Evolutionary conservation across 345 rosid genomes (phyloP), one percentile per base, ranked within the genome.

Genomic region (Salix brachista): DNA sequence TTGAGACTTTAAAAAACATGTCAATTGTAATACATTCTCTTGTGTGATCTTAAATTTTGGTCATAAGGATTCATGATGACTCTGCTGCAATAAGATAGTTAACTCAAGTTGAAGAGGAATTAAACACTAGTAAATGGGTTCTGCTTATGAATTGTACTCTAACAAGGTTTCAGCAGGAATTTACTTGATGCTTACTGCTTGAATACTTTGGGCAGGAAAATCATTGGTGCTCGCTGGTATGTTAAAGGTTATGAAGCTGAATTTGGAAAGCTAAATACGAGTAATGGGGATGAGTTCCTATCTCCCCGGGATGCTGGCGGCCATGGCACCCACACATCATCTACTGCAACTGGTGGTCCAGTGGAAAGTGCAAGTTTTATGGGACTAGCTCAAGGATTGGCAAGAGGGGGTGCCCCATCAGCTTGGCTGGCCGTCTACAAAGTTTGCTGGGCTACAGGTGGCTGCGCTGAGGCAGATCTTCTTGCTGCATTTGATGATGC

Each of bases 401-500:
- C 80, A 77, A 82, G 87, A 82, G 89, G 89, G 23, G 81, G 26
- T 34, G 87, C 85, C 6, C 89, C 87, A 1, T 77, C 62, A 71
- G 89, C 89, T 37, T 84, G 85, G 56, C 71, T 86, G 70, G 89
- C 89, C 23, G 65, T 76, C 54, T 86, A 84, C 80, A 84, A 86
- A 70, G 70, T 86, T 19, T 82, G 83, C n/a, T 76, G 82, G 68
- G 52, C 67, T 87, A 65, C 69, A 9, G 67, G 69, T 76, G 78
- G 67, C 58, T 68, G 78, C 58, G 41, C 73, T 17, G 58, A 65
- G 28, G 83, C 87, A 21, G 89, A 88, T 48, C 75, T 86, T 28
- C 72, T 88, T 58, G 82, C 85, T 77, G 88, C 85, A 39, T 84
- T 88, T 77, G 91, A 88, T 72, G 83, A 85, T 65, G 87, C 91